A percentile compares a stretch with the other conserved stretches of the same genome.
phyloP scores from a whole-genome alignment of 2,329 filamentous ascomycete genomes.

The Tolypocladium pustulatum region DNA sequence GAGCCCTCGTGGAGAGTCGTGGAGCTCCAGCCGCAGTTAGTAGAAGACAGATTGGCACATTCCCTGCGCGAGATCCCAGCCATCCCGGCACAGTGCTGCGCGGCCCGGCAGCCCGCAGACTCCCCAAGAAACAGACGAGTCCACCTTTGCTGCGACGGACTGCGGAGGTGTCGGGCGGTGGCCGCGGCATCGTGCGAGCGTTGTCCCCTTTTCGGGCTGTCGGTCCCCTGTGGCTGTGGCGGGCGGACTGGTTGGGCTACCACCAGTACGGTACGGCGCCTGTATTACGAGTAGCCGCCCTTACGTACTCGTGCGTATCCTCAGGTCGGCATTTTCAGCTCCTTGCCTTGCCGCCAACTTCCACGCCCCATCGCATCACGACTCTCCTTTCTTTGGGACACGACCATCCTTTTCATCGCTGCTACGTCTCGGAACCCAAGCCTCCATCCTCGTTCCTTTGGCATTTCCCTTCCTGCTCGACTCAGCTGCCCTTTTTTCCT shows the following conservation, averaged over 20 bases:
- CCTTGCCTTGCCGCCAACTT: neutral
- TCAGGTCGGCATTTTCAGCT: neutral
- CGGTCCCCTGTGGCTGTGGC: neutral
- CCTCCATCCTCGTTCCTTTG: neutral
- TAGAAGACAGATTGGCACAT: neutral
- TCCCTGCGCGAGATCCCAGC: neutral
- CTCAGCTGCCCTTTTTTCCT: neutral
- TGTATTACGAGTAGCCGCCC: neutral
- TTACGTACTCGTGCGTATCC: neutral
- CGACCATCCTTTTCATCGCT: neutral
- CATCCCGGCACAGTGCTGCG: neutral
- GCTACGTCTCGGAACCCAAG: neutral
- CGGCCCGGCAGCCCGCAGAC: neutral
- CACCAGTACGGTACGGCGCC: too few relatives aligned
- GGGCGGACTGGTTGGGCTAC: neutral
- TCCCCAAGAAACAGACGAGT: neutral
- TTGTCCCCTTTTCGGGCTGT: neutral
- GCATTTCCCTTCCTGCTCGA: neutral
- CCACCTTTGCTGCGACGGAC: neutral
- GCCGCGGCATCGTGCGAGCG: neutral
- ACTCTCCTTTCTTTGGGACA: neutral
- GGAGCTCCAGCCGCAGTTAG: neutral
- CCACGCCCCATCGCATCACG: neutral
- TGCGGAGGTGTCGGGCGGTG: neutral
- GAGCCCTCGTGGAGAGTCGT: neutral